Evolutionary conservation across 2,329 filamentous ascomycete species (phyloP).

Genomic region (Mycosphaerella sp.): DNA sequence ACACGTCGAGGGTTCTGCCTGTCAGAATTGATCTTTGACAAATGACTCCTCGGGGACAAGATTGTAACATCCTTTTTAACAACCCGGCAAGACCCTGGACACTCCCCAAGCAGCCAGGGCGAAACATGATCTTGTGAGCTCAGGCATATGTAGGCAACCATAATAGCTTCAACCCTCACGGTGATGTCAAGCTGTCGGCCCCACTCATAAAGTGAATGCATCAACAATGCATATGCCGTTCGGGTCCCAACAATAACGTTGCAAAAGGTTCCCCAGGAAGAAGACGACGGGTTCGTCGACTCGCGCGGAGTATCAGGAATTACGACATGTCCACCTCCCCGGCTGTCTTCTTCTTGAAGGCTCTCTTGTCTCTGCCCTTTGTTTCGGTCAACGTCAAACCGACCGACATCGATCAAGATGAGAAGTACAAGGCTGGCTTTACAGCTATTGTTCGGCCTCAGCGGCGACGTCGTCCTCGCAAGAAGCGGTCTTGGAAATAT

Average conservation of each 20-base stretch:
- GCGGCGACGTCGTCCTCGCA: slow-evolving; percentile 6
- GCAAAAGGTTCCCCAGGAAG: too few species aligned
- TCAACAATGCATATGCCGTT: neutral
- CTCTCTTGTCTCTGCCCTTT: slow-evolving; percentile 13
- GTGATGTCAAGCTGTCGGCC: neutral
- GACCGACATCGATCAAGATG: neutral
- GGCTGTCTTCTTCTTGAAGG: slow-evolving; percentile 10
- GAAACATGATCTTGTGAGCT: neutral
- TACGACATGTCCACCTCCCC: slow-evolving; percentile 10
- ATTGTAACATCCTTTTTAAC: neutral
- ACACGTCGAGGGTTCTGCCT: neutral
- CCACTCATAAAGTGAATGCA: neutral
- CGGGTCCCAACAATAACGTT: neutral
- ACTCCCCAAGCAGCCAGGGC: neutral
- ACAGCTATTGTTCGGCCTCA: slow-evolving; percentile 8
- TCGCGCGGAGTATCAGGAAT: neutral
- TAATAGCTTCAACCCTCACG: neutral
- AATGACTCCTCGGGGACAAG: neutral
- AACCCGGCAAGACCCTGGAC: neutral
- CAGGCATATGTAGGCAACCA: neutral
- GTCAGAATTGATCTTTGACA: neutral
- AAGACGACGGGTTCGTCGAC: neutral
- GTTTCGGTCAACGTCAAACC: slow-evolving; percentile 7
- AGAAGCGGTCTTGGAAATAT: slow-evolving; percentile 4
- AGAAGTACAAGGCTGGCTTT: slow-evolving; percentile 1